Base-by-base conservation (phyloP, 805 yeast genomes). In the Yamadazyma akitaensis region DNA sequence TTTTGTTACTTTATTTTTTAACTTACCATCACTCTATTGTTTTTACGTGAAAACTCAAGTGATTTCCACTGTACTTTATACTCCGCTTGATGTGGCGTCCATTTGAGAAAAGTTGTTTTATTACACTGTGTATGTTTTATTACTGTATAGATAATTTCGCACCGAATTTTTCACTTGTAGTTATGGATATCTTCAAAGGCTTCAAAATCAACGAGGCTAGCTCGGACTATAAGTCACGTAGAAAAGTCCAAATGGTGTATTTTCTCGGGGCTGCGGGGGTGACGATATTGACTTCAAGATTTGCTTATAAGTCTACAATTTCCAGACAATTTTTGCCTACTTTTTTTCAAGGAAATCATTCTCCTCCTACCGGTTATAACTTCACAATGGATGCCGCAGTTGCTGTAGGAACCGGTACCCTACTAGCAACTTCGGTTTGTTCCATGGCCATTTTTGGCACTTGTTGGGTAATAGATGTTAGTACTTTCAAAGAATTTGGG, bases 361-460 rank as follows among this genome's bases (percentile, higher is more conserved):
- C 80, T 47, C 95, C 95, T 2, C 96, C 96, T 5, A 73, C 81
- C n/a, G 59, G 72, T 35, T 85, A 84, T 58, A 84, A 86, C 26
- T 82, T 87, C 60, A 81, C 87, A 51, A 79, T 81, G 45, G 96
- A 90, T 62, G 96, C 96, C 1, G 79, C 88, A 30, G 81, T 82
- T 35, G 97, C 97, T 0, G 88, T 91, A 2, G 80, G 84, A 0
- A 84, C 87, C 35, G 95, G 96, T 1, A 80, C 96, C 0, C 65
- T 85, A 40, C 67, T 91, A 14, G 87, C 96, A 2, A 75, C 82
- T 0, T 77, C 89, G 1, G 79, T 88, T 0, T 77, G 85, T 55
- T 77, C 88, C 1, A 87, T 88, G 88, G 65, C 80, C 4, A 70
- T 82, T 1, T 78, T 87, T 34, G 95, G 96, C 2, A 72, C 81